Base-by-base conservation (phyloP, 768 basidiomycete species). In the Gymnopilus junonius region DNA sequence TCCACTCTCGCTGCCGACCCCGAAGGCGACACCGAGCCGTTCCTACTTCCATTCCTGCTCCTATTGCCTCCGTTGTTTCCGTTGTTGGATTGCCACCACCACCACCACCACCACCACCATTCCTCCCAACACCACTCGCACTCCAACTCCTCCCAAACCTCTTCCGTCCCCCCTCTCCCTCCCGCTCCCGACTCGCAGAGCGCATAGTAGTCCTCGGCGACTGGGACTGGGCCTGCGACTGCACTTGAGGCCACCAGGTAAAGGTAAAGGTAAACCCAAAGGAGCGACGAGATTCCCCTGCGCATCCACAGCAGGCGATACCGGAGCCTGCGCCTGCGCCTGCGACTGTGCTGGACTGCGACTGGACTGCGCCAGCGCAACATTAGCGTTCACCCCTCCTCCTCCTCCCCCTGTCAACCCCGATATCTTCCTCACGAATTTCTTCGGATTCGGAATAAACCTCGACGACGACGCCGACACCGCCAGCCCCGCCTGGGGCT, bases 81-180 rank as follows among this genome's bases (percentile, higher is more conserved):
- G n/a, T n/a, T n/a, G n/a, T n/a, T n/a, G n/a, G n/a, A n/a, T n/a
- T n/a, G n/a, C n/a, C n/a, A n/a, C n/a, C n/a, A n/a, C n/a, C n/a
- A n/a, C n/a, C n/a, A n/a, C n/a, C n/a, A n/a, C n/a, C n/a, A n/a
- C n/a, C n/a, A n/a, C n/a, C n/a, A n/a, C n/a, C n/a, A n/a, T n/a
- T n/a, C n/a, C n/a, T n/a, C n/a, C n/a, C n/a, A n/a, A n/a, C n/a
- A n/a, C n/a, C n/a, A n/a, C n/a, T n/a, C n/a, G n/a, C 29, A 20
- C 68, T 74, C 71, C 73, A 74, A 14, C 72, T 73, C 46, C 67
- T 67, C 25, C 70, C 68, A 59, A 75, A 75, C 20, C 69, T 64
- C 61, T 65, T 73, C 63, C n/a, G n/a, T n/a, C n/a, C n/a, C n/a
- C n/a, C n/a, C n/a, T n/a, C n/a, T n/a, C n/a, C n/a, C n/a, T n/a